A percentile compares a stretch with the other conserved stretches of the same genome.
phyloP scores from a whole-genome alignment of 331 rosid genomes.

The Malus hybrid region DNA sequence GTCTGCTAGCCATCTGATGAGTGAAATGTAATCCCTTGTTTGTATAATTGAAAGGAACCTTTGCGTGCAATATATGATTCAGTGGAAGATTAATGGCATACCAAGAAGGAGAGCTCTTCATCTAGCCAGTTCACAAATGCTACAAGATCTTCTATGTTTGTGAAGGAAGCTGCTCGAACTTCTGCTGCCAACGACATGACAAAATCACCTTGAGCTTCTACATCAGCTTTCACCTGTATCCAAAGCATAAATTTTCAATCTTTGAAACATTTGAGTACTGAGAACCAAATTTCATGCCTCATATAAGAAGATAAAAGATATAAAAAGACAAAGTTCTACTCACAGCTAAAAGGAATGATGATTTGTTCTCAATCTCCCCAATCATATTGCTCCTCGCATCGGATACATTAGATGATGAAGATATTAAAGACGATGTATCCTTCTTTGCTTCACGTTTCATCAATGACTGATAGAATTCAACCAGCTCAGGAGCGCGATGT shows the following conservation, averaged over 20 bases:
- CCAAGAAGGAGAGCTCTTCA: slow-evolving; percentile 92
- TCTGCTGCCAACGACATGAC: slow-evolving; percentile 81
- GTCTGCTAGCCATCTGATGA: background rate
- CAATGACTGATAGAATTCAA: slow-evolving; percentile 84
- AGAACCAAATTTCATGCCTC: background rate
- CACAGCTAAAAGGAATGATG: slow-evolving; percentile 89
- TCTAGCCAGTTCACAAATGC: slow-evolving; percentile 96
- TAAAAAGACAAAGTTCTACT: slow-evolving; percentile 21
- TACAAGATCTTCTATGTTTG: slow-evolving; percentile 55
- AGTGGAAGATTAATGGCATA: slow-evolving; percentile 21
- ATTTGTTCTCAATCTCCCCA: slow-evolving; percentile 80
- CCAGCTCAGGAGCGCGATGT: slow-evolving; percentile 72
- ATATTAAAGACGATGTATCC: slow-evolving; percentile 55
- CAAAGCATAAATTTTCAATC: slow-evolving; percentile 1
- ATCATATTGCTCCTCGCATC: slow-evolving; percentile 90
- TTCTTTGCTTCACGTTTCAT: slow-evolving; percentile 93
- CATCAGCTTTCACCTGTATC: slow-evolving; percentile 89
- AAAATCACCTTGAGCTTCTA: slow-evolving; percentile 90
- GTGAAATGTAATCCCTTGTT: no score
- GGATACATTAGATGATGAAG: slow-evolving; percentile 54
- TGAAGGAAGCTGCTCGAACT: slow-evolving; percentile 76
- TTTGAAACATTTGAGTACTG: background rate
- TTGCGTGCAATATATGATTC: background rate
- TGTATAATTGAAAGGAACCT: background rate
- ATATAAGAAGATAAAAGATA: slow-evolving; percentile 2